These are phyloP conservation scores for Saturnispora serradocipensis DNA, from an alignment of 805 yeast genomes.

Conservation along the genomic window DNA sequence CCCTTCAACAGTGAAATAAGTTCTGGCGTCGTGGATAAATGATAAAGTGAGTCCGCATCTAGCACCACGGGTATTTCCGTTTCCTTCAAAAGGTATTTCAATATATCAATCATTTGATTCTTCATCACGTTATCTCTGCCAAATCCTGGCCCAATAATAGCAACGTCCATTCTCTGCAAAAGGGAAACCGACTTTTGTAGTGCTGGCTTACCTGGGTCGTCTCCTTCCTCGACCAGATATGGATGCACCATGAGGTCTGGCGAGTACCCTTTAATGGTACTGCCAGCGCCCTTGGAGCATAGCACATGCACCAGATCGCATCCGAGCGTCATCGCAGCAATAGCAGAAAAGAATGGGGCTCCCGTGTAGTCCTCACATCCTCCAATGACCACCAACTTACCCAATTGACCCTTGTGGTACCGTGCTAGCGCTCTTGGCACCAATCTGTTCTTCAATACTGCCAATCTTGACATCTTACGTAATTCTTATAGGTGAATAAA, in stretches of 20 bases:
- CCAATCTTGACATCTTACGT: slow-evolving; percentile 11
- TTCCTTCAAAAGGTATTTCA: slow-evolving; percentile 44
- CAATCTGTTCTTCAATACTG: slow-evolving; percentile 37
- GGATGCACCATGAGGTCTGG: slow-evolving; percentile 98
- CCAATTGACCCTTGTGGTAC: slow-evolving; percentile 88
- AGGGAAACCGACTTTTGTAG: slow-evolving; percentile 22
- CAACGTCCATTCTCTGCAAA: slow-evolving; percentile 62
- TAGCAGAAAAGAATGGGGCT: slow-evolving; percentile 87
- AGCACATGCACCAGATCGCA: slow-evolving; percentile 83
- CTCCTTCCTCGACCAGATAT: slow-evolving; percentile 43
- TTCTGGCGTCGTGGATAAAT: slow-evolving; percentile 50
- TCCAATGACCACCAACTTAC: slow-evolving; percentile 79
- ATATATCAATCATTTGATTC: slow-evolving; percentile 35
- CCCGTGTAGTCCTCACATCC: slow-evolving; percentile 97
- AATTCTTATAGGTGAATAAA: not conserved
- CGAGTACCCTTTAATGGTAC: slow-evolving; percentile 75
- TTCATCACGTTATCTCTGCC: slow-evolving; percentile 75
- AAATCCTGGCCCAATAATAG: slow-evolving; percentile 89
- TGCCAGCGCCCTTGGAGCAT: slow-evolving; percentile 74
- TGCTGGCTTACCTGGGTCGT: too few relatives aligned
- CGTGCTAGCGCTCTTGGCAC: slow-evolving; percentile 67
- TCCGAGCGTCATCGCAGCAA: slow-evolving; percentile 77
- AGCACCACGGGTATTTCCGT: slow-evolving; percentile 61
- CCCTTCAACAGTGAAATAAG: slow-evolving; percentile 27
- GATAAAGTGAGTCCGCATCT: slow-evolving; percentile 83